Conservation (phyloP, 139 green algal genomes). For the Tetradesmus obliquus region DNA sequence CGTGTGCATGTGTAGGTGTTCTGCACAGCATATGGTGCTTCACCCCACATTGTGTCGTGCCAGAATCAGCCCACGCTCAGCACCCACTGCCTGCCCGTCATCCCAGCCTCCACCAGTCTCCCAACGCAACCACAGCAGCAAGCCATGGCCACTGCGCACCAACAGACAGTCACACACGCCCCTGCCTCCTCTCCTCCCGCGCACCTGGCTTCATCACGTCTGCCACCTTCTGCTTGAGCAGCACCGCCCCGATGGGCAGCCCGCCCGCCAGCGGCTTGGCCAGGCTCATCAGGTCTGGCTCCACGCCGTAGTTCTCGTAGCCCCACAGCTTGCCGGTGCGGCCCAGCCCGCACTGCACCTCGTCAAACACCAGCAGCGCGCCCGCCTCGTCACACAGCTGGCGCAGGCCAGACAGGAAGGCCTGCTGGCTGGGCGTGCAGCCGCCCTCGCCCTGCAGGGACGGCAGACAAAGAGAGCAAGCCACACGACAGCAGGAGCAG, state of each 20-base stretch:
- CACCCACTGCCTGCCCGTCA: too few species aligned
- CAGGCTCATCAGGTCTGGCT: slow-evolving; percentile 97
- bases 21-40: not conserved
- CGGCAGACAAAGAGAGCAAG: slow-evolving; percentile 38
- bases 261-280: slow-evolving; percentile 98
- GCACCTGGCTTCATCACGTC: slow-evolving; percentile 87
- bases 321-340: slow-evolving; percentile 95
- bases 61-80: too few species aligned
- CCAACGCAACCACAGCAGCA: not conserved
- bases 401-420: slow-evolving; percentile 87
- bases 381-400: slow-evolving; percentile 94
- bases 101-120: not conserved
- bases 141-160: not conserved
- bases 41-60: not conserved
- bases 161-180: not conserved
- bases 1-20: not conserved
- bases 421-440: slow-evolving; percentile 73
- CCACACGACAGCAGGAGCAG: not conserved
- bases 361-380: slow-evolving; percentile 97
- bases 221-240: slow-evolving; percentile 94
- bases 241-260: slow-evolving; percentile 95
- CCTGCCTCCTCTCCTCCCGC: not conserved
- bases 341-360: slow-evolving; percentile 93
- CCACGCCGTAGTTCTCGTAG: slow-evolving; percentile 89
- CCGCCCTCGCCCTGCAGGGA: slow-evolving; percentile 85